A percentile compares a stretch with the other conserved stretches of the same genome.
Evolutionary conservation across 2,329 filamentous ascomycete species (phyloP).

Genomic region (Alternaria metachromatica): DNA sequence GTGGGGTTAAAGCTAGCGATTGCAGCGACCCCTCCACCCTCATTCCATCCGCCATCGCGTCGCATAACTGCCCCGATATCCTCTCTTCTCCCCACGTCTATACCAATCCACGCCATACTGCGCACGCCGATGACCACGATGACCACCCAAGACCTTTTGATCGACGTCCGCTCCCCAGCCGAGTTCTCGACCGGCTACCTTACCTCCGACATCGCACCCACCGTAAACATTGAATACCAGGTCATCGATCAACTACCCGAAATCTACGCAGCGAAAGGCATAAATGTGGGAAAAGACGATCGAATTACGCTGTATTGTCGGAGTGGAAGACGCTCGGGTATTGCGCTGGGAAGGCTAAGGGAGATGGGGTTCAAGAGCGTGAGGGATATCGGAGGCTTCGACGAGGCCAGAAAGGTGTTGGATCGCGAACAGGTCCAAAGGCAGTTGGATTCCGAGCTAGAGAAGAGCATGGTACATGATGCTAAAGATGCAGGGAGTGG

Average conservation of each 20-base stretch:
- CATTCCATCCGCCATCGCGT: neutral
- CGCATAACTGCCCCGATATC: neutral
- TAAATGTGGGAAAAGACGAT: slow-evolving; percentile 32
- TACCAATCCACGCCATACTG: neutral
- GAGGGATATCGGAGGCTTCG: slow-evolving; percentile 46
- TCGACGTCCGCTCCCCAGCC: slow-evolving; percentile 47
- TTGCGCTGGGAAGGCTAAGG: slow-evolving; percentile 40
- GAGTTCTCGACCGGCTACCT: slow-evolving; percentile 46
- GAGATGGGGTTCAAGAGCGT: slow-evolving; percentile 39
- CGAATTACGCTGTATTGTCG: slow-evolving; percentile 49
- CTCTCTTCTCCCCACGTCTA: neutral
- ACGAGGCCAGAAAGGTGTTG: slow-evolving; percentile 39
- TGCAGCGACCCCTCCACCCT: neutral
- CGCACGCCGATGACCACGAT: neutral
- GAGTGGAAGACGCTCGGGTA: slow-evolving; percentile 41
- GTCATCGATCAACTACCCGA: slow-evolving; percentile 37
- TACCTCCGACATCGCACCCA: slow-evolving; percentile 28
- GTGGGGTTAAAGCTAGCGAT: neutral
- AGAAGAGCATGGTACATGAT: neutral
- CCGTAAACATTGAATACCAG: slow-evolving; percentile 49
- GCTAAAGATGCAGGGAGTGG: neutral
- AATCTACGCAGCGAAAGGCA: slow-evolving; percentile 25
- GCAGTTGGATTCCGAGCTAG: slow-evolving; percentile 18
- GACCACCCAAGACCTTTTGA: slow-evolving; percentile 28
- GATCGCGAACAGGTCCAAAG: slow-evolving; percentile 34